phyloP scores from a whole-genome alignment of 2,329 filamentous ascomycete genomes.

The Chrysosporium queenslandicum region DNA sequence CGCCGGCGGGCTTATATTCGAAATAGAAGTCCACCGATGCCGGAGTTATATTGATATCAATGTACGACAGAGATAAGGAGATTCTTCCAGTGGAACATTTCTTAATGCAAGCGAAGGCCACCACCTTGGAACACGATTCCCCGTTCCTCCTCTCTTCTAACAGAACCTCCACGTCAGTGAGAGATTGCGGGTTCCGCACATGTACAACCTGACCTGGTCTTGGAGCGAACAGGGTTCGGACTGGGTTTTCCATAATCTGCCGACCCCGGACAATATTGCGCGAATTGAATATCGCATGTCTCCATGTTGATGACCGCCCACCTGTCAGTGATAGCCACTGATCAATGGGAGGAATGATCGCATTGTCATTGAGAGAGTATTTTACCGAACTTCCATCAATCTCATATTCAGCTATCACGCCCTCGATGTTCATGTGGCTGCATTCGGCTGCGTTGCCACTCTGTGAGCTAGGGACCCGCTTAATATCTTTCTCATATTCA shows the following conservation, averaged over 20 bases:
- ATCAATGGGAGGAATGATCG: conserved; percentile 66
- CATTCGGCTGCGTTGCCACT: conserved; percentile 64
- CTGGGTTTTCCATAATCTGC: conserved; percentile 93
- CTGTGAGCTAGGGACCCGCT: conserved; percentile 66
- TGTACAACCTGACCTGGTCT: conserved; percentile 80
- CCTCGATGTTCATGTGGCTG: conserved; percentile 63
- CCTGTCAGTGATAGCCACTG: conserved; percentile 86
- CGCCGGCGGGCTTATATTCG: conserved; percentile 85
- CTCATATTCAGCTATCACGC: conserved; percentile 57
- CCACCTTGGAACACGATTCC: too few relatives aligned
- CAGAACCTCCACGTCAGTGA: background rate
- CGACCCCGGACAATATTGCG: conserved; percentile 95
- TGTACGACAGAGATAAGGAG: conserved; percentile 49
- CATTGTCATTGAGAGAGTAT: conserved; percentile 62
- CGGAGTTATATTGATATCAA: conserved; percentile 57
- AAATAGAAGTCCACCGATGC: conserved; percentile 77
- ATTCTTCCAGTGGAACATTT: background rate
- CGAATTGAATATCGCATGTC: conserved; percentile 84
- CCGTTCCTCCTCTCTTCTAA: background rate
- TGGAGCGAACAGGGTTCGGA: conserved; percentile 82
- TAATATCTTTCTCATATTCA: conserved; percentile 62
- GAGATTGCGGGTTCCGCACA: conserved; percentile 55
- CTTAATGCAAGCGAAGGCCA: background rate
- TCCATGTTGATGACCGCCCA: conserved; percentile 81
- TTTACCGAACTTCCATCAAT: conserved; percentile 72